Base-by-base conservation (phyloP, 495 filamentous ascomycete genomes). In the Xylaria scruposa region DNA sequence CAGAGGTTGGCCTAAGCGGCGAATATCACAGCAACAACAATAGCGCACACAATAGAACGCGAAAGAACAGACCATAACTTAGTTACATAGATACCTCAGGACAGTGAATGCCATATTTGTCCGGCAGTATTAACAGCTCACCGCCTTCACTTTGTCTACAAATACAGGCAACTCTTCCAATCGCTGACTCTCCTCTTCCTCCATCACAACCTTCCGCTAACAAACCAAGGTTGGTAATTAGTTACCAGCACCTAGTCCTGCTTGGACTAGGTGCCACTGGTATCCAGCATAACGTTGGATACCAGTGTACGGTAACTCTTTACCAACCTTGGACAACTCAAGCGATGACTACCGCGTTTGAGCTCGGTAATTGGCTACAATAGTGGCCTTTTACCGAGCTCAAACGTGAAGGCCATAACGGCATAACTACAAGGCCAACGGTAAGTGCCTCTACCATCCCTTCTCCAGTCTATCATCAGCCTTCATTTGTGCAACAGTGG, bases 171-270 rank as follows among this genome's bases (percentile, higher is more conserved):
- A 31, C 17, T 31, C 26, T 17, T 8, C 53, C 53, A 31, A 10
- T 7, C 5, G 0, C 26, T 12, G 13, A 56, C 53, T 53, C 36
- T 38, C 29, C 36, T 38, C 53, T 31, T 29, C 24, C 13, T 31
- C 26, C 26, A 0, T 5, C 29, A 5, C 13, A 5, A 29, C 4
- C 24, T 17, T 3, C 12, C 3, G 3, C 15, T 4, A 17, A 29
- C 21, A 31, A 31, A 31, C 53, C 15, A 26, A 56, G 53, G 53
- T 56, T 56, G 53, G 53, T 56, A 56, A 56, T 56, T 17, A 38
- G 53, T 56, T 56, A 31, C 53, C 53, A 56, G 53, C 53, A 56
- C 53, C 26, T 26, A n/a, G 17, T 51, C 47, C 47, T 21, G n/a
- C n/a, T 51, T 21, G 47, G 47, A 51, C n/a, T 38, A 38, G n/a